These are phyloP conservation scores for Prototheca cutis DNA, from an alignment of 163 green algal genomes.

Conservation along the genomic window DNA sequence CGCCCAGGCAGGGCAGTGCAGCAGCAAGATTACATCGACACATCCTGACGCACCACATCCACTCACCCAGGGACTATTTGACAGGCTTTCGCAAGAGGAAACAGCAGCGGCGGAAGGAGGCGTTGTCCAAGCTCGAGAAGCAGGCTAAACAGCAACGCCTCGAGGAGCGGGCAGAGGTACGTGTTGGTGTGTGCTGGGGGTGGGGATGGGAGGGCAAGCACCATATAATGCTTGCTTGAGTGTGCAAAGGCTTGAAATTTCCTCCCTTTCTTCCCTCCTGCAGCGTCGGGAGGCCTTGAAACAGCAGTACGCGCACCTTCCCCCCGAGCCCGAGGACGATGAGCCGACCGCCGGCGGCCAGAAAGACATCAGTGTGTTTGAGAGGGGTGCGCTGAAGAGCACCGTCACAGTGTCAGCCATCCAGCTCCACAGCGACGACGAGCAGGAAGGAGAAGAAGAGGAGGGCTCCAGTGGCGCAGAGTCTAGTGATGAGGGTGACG, in stretches of 20 bases:
- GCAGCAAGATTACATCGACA: too few species aligned
- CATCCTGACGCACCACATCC: too few species aligned
- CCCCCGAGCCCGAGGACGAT: not conserved
- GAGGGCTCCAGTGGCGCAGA: not conserved
- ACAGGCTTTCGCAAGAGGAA: conserved; percentile 37
- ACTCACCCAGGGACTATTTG: conserved; percentile 27
- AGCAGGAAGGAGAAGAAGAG: not conserved
- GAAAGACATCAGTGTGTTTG: too few species aligned
- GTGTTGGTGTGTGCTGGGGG: not conserved
- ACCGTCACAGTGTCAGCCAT: conserved; percentile 21
- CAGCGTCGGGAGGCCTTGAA: conserved; percentile 20
- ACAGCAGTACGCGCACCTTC: conserved; percentile 5
- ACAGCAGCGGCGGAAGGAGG: conserved; percentile 30
- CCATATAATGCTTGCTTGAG: not conserved
- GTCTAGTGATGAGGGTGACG: not conserved
- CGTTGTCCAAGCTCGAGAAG: conserved; percentile 23
- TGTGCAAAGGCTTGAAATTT: not conserved
- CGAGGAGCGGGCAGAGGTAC: conserved; percentile 28
- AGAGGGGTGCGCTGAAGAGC: conserved; percentile 2
- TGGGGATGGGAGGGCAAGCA: not conserved
- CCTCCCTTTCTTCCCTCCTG: not conserved
- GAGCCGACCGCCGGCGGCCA: too few species aligned
- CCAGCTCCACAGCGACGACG: not conserved
- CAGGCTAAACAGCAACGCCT: conserved; percentile 18
- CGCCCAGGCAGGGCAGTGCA: too few species aligned